A percentile compares a stretch with the other conserved stretches of the same genome.
These are phyloP conservation scores for Stromatinia cepivora DNA, from an alignment of 2,329 filamentous ascomycete species.

Conservation along the genomic window DNA sequence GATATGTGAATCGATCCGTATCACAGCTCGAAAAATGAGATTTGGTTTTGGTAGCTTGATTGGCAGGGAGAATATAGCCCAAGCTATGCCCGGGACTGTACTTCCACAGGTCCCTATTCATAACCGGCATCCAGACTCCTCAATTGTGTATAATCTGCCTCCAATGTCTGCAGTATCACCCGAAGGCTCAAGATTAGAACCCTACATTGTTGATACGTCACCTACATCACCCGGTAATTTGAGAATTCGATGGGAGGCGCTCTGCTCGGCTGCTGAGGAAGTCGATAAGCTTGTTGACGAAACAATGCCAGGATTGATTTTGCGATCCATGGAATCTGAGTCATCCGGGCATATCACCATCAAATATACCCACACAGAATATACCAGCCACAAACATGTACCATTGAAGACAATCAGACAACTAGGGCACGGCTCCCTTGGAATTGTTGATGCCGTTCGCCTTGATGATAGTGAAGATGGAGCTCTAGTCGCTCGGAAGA, in stretches of 20 bases:
- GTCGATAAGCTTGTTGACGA: no score
- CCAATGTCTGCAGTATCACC: no score
- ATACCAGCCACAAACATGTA: slow-evolving; percentile 22
- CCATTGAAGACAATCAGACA: slow-evolving; percentile 26
- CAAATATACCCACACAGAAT: slow-evolving; percentile 25
- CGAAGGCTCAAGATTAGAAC: no score
- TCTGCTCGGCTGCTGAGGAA: no score
- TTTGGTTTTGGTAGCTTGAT: neutral
- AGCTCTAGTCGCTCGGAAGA: slow-evolving; percentile 26
- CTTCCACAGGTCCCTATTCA: neutral
- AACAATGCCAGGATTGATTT: no score
- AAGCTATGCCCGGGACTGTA: neutral
- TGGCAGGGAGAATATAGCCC: neutral
- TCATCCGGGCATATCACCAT: neutral
- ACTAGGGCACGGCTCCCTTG: slow-evolving; percentile 28
- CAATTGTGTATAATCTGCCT: no score
- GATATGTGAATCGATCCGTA: neutral
- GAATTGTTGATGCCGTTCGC: slow-evolving; percentile 28
- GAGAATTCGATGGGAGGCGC: no score
- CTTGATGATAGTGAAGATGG: neutral
- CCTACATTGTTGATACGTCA: no score
- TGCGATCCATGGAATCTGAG: no score
- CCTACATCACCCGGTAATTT: no score
- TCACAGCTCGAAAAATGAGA: neutral
- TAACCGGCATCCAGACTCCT: no score